Base-by-base conservation (phyloP, 1,139 yeast genomes). In the Sugiyamaella castrensis region DNA sequence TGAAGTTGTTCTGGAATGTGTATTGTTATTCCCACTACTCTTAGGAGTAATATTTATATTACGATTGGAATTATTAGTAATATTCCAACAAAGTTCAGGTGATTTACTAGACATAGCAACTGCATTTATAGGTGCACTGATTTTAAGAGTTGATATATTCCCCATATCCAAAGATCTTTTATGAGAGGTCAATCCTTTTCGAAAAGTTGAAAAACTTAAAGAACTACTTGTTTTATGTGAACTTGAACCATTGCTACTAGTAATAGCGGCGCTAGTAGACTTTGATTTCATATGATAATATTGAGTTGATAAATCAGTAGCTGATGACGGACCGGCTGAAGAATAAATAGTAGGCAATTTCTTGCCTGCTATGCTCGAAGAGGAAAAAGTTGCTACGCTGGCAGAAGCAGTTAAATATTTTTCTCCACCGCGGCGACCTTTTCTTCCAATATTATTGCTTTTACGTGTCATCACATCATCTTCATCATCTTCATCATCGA, bases 401-500 rank as follows among this genome's bases (percentile, higher is more conserved):
- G 35, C 15, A 5, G 46, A 42, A 30, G 39, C 37, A 7, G 46
- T 30, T 12, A 42, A 8, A 13, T 4, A 11, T 27, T 42, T 42
- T 13, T 33, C 39, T 19, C 24, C 24, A 5, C 24, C 24, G 13
- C 46, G 46, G 15, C 45, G 39, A 29, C 35, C 29, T 29, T 30
- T 42, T 4, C 27, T 40, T 7, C 46, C 40, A n/a, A 42, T 19
- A 19, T 19, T 19, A 19, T 19, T 19, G 15, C 46, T 42, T 16
- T 34, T 42, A 8, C 40, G 46, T 10, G 35, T 34, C 13, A 13
- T 8, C 12, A 24, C 24, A 11, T 29, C 33, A 1, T 42, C 46
- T 2, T 35, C 46, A 16, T 42, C 46, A 28, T 42, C 46, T 13
- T 42, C 46, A n/a, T 42, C 61, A 44, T 60, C 64, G n/a, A 60